These are phyloP conservation scores for Oenanthe javanica DNA, from an alignment of 140 eudicot species.

Conservation along the genomic window DNA sequence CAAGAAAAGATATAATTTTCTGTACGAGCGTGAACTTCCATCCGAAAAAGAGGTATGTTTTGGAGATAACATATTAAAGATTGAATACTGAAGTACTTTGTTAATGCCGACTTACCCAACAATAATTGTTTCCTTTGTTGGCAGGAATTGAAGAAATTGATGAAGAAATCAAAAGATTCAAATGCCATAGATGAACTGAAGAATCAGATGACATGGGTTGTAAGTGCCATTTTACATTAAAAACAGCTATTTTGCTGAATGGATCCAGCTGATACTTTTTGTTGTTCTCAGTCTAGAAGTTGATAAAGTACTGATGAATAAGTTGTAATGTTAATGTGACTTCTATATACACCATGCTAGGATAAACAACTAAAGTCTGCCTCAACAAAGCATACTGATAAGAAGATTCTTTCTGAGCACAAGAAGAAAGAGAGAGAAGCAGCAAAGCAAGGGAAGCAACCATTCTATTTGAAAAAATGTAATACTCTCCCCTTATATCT, in stretches of 20 bases:
- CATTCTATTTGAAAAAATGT: slow-evolving; percentile 88
- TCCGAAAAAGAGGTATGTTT: slow-evolving; percentile 69
- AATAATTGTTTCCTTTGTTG: slow-evolving; percentile 10
- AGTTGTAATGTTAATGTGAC: slow-evolving; percentile 6
- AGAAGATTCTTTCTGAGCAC: slow-evolving; percentile 69
- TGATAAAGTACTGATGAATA: background rate
- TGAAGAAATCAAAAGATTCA: slow-evolving; percentile 70
- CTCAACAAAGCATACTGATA: slow-evolving; percentile 44
- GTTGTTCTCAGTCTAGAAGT: background rate
- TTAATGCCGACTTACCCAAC: background rate
- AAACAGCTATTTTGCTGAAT: background rate
- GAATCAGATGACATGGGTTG: slow-evolving; percentile 54
- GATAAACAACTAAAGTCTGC: slow-evolving; percentile 75
- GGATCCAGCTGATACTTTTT: slow-evolving; percentile 1
- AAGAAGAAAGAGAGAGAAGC: slow-evolving; percentile 96
- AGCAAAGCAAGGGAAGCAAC: slow-evolving; percentile 90
- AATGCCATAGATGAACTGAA: slow-evolving; percentile 44
- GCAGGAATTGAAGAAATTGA: slow-evolving; percentile 52
- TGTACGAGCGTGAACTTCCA: slow-evolving; percentile 63
- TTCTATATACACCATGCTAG: slow-evolving; percentile 28
- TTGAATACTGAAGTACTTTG: background rate
- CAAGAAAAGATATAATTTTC: slow-evolving; percentile 74
- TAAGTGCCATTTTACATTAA: slow-evolving; percentile 31
- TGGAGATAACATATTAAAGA: background rate
- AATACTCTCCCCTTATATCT: slow-evolving; percentile 27